These are phyloP conservation scores for Castanospermum australe DNA, from an alignment of 306 rosid species.

Conservation along the genomic window DNA sequence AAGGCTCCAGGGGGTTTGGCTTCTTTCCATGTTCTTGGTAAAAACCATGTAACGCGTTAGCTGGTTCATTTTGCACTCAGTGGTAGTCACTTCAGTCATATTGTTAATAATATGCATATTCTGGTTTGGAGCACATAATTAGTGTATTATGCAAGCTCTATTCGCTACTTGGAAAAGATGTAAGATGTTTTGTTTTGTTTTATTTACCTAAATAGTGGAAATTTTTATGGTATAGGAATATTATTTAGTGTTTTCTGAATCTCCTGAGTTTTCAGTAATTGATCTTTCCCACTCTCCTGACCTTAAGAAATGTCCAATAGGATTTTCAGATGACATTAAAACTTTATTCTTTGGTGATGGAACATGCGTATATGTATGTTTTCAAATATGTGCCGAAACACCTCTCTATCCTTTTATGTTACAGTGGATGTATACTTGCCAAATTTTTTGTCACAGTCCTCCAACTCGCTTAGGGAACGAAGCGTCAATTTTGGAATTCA, in stretches of 20 bases:
- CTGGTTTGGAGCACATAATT: not conserved
- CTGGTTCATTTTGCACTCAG: slow-evolving; percentile 62
- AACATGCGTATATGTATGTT: not conserved
- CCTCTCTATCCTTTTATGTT: not conserved
- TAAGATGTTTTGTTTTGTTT: not conserved
- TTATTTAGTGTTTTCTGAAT: not conserved
- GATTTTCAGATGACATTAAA: not conserved
- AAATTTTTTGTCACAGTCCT: not conserved
- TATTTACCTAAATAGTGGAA: not conserved
- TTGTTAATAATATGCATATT: slow-evolving; percentile 35
- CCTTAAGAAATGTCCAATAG: not conserved
- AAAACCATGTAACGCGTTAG: too few relatives aligned
- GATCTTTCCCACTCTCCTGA: not conserved
- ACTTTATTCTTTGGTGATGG: not conserved
- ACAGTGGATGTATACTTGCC: not conserved
- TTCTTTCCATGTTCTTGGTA: too few relatives aligned
- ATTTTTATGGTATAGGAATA: not conserved
- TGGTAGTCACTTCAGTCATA: slow-evolving; percentile 35
- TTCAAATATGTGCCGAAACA: not conserved
- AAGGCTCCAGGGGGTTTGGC: too few relatives aligned
- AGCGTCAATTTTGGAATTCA: not conserved
- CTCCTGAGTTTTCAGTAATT: not conserved
- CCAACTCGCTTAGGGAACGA: not conserved
- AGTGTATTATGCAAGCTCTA: not conserved
- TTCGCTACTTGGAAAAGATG: not conserved